Base-by-base conservation (phyloP, 2,329 filamentous ascomycete species). In the Fusarium marasasianum region DNA sequence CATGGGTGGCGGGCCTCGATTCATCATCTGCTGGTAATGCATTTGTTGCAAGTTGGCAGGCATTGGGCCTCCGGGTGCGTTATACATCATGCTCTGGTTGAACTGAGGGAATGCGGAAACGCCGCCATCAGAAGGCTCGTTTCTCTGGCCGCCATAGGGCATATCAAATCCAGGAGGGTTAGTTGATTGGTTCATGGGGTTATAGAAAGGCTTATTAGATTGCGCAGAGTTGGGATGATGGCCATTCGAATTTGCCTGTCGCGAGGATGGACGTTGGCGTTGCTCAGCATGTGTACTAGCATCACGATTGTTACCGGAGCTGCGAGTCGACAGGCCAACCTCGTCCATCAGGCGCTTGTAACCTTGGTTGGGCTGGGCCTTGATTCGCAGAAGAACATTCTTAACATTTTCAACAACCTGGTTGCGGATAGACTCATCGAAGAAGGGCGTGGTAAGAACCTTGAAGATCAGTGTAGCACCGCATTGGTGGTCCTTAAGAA, bases 331-430 rank as follows among this genome's bases (percentile, higher is more conserved):
- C 43, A 99, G 85, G 69, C 96, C 95, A 76, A 99, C 96, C 81
- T 99, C 96, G 79, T 99, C 96, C 96, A 99, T 99, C 69, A 99
- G 86, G 60, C 96, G 93, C 88, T 98, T 99, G 86, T 99, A 99
- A 59, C 96, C 96, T 84, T 98, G 96, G 71, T 92, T 93, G 22
- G 96, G 94, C 79, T 97, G 94, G 11, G 95, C 96, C 85, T 98
- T 98, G 83, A 98, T 92, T 78, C 93, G 93, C 40, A 96, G 84
- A 40, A 99, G 88, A 44, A 98, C 95, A 77, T 91, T 94, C 80
- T 96, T 94, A 58, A 99, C 94, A 66, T 95, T 98, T 79, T 98
- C 94, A 10, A 98, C 91, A 29, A 98, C 95, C 78, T 98, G 94
- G 51, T 89, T 87, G 54, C 96, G 93, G 80, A 98, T 95, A 59